phyloP scores from a whole-genome alignment of 2,329 filamentous ascomycete species.

The Fusarium pininemorale region DNA sequence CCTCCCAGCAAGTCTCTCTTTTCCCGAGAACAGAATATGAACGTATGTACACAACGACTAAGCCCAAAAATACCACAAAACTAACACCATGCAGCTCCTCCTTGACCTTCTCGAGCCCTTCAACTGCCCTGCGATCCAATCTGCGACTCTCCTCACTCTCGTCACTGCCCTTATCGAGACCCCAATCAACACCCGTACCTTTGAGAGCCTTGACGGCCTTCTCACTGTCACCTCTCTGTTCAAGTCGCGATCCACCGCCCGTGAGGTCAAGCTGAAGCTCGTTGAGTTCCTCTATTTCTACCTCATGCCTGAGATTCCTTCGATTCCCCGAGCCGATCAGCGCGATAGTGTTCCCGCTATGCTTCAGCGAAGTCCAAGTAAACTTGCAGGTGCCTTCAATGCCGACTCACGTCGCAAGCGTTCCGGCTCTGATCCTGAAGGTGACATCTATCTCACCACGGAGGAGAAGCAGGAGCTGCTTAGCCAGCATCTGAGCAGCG shows the following conservation, averaged over 20 bases:
- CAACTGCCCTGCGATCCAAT: constrained; percentile 92
- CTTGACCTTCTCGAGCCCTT: constrained; percentile 93
- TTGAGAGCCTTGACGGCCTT: constrained; percentile 91
- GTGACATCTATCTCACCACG: constrained; percentile 66
- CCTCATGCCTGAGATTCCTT: constrained; percentile 87
- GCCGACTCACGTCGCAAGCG: constrained; percentile 46
- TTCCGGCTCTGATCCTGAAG: constrained; percentile 46
- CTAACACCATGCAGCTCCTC: constrained; percentile 67
- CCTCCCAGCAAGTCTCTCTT: constrained; percentile 90
- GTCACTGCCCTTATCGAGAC: constrained; percentile 88
- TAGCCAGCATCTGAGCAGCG: constrained; percentile 80
- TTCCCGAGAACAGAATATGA: constrained; percentile 92
- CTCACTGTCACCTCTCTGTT: constrained; percentile 92
- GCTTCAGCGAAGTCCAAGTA: constrained; percentile 74
- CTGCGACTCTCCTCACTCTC: constrained; percentile 86
- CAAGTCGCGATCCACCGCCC: constrained; percentile 84
- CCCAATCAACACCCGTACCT: constrained; percentile 88
- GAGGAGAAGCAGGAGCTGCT: constrained; percentile 85
- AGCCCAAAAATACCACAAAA: neutral
- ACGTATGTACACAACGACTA: constrained; percentile 61
- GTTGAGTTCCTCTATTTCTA: constrained; percentile 99
- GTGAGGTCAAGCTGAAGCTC: constrained; percentile 94
- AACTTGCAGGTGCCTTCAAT: constrained; percentile 67
- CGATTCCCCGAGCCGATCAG: constrained; percentile 60
- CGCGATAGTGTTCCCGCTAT: constrained; percentile 59